Conservation (phyloP, 331 rosid species). For the Arachis monticola region DNA sequence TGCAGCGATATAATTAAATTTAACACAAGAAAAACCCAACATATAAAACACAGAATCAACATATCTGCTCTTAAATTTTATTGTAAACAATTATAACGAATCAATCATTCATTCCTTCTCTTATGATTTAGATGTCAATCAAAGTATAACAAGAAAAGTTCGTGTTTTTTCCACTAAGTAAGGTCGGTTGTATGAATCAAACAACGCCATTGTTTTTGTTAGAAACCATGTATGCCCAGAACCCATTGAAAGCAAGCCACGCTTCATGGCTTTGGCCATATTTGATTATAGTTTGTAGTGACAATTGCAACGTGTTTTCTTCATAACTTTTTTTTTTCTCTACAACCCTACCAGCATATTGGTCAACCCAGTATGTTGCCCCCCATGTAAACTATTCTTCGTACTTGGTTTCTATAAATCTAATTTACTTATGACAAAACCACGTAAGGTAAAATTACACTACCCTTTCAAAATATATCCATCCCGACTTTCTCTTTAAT, state of each 20-base stretch:
- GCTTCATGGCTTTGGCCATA: too few species aligned
- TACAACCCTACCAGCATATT: too few species aligned
- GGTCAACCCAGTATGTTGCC: neutral
- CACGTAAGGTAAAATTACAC: neutral
- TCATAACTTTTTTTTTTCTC: too few species aligned
- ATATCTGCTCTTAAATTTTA: neutral
- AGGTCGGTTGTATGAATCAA: neutral
- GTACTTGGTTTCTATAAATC: neutral
- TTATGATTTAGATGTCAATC: conserved; percentile 2
- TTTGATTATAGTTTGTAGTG: too few species aligned
- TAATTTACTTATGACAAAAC: neutral
- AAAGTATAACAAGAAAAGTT: neutral
- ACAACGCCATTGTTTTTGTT: neutral
- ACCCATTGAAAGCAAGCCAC: too few species aligned
- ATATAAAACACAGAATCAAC: conserved; percentile 23
- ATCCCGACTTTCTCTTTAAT: neutral
- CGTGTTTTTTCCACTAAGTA: neutral
- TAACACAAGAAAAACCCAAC: conserved; percentile 31
- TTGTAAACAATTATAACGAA: neutral
- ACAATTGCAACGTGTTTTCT: too few species aligned
- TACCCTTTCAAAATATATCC: neutral
- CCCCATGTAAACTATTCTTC: neutral
- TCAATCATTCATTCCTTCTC: conserved; percentile 20
- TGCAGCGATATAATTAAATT: conserved; percentile 5
- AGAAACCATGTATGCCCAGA: too few species aligned